Evolutionary conservation across 2,329 filamentous ascomycete genomes (phyloP).

Genomic region (Aspergillus caelatus): DNA sequence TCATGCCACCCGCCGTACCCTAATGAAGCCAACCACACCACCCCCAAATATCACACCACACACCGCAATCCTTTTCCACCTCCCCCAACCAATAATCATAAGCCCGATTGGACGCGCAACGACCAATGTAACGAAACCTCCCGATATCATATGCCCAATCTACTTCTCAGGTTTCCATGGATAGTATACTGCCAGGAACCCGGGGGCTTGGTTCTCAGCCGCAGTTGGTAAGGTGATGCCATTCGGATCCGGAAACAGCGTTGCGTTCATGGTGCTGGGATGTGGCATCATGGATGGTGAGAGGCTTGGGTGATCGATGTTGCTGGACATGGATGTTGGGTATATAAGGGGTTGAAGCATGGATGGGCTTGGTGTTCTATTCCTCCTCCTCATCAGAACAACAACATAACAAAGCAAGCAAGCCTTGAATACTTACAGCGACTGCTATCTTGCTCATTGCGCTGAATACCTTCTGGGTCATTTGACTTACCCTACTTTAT

Average conservation of each 20-base stretch:
- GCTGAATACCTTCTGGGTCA: neutral
- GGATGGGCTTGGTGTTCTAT: neutral
- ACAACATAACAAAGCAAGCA: neutral
- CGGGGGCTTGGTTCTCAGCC: slow-evolving; percentile 1
- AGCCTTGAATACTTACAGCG: neutral
- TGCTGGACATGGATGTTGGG: neutral
- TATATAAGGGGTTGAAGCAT: neutral
- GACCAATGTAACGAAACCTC: neutral
- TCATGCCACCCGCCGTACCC: neutral
- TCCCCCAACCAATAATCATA: neutral
- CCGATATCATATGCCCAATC: slow-evolving; percentile 1
- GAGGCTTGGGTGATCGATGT: neutral
- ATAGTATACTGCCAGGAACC: neutral
- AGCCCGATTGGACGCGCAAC: neutral
- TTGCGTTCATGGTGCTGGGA: neutral
- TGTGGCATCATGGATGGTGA: slow-evolving; percentile 1
- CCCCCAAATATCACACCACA: neutral
- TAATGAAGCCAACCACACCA: neutral
- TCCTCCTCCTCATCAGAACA: neutral
- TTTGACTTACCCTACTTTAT: neutral
- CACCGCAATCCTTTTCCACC: neutral
- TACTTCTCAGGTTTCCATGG: neutral
- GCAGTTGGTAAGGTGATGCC: neutral
- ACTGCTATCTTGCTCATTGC: neutral
- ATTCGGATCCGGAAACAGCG: neutral